These are phyloP conservation scores for Emergomyces pasteurianus DNA, from an alignment of 2,329 filamentous ascomycete species.

Conservation along the genomic window DNA sequence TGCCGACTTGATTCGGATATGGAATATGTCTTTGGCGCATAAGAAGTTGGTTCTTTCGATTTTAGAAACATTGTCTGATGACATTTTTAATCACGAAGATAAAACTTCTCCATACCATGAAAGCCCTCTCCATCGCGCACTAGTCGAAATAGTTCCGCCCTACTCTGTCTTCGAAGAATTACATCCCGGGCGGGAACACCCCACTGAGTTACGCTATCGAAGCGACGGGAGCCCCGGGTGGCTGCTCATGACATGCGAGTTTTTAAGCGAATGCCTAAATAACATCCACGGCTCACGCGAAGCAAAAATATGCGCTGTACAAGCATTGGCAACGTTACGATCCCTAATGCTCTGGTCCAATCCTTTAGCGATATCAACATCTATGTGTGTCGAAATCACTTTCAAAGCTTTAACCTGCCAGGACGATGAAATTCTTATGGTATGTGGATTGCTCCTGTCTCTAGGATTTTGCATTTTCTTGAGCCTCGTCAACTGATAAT, in stretches of 20 bases:
- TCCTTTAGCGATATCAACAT: slow-evolving; percentile 63
- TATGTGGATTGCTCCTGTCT: slow-evolving; percentile 27
- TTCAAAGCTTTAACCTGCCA: slow-evolving; percentile 59
- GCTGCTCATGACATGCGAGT: slow-evolving; percentile 63
- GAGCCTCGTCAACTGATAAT: slow-evolving; percentile 10
- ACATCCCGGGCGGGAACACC: slow-evolving; percentile 60
- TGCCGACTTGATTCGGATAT: slow-evolving; percentile 64
- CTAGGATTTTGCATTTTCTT: background rate
- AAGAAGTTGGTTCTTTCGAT: slow-evolving; percentile 83
- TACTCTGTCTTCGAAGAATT: slow-evolving; percentile 59
- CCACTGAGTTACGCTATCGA: slow-evolving; percentile 59
- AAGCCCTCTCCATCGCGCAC: slow-evolving; percentile 71
- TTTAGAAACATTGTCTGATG: slow-evolving; percentile 84
- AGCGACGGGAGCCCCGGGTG: slow-evolving; percentile 79
- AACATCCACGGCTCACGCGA: slow-evolving; percentile 55
- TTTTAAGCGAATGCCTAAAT: slow-evolving; percentile 61
- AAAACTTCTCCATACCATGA: slow-evolving; percentile 71
- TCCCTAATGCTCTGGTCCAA: slow-evolving; percentile 81
- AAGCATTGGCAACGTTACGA: slow-evolving; percentile 63
- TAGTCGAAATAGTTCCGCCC: slow-evolving; percentile 90
- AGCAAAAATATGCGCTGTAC: slow-evolving; percentile 58
- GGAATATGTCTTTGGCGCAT: slow-evolving; percentile 52
- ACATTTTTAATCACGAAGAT: slow-evolving; percentile 87
- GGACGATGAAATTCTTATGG: slow-evolving; percentile 62
- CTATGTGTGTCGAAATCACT: slow-evolving; percentile 57